A percentile compares a stretch with the other conserved stretches of the same genome.
Evolutionary conservation across 208 protist genomes (phyloP).

Genomic region (Leishmania tarentolae): DNA sequence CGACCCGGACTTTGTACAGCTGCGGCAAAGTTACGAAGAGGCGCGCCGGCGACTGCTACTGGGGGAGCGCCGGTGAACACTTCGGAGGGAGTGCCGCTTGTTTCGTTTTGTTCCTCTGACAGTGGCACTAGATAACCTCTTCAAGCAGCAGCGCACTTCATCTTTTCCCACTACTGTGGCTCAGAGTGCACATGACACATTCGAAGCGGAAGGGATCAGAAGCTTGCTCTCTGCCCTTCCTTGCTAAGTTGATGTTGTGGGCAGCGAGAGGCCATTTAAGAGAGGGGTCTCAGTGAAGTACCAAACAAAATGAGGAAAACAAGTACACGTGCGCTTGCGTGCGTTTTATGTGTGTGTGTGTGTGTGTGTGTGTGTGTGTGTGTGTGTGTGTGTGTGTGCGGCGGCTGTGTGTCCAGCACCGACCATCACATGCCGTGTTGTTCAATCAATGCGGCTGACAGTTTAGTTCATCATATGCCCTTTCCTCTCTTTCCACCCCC

Average conservation of each 20-base stretch:
- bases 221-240: background rate
- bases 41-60: constrained; percentile 22
- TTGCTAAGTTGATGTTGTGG: background rate
- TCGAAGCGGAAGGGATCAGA: background rate
- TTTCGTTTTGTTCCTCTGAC: background rate
- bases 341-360: background rate
- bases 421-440: background rate
- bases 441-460: background rate
- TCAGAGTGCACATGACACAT: background rate
- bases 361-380: background rate
- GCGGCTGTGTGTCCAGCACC: background rate
- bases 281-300: background rate
- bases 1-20: constrained; percentile 20
- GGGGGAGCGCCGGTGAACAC: background rate
- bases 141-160: background rate
- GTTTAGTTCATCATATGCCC: background rate
- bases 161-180: background rate
- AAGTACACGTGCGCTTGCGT: background rate
- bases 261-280: background rate
- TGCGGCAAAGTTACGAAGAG: constrained; percentile 24
- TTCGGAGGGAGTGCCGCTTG: background rate
- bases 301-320: background rate
- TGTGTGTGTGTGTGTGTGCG: background rate
- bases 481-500: background rate
- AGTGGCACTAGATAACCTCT: background rate